A percentile compares a stretch with the other conserved stretches of the same genome.
phyloP scores from a whole-genome alignment of 345 rosid species.

The Erysimum cheiranthoides region DNA sequence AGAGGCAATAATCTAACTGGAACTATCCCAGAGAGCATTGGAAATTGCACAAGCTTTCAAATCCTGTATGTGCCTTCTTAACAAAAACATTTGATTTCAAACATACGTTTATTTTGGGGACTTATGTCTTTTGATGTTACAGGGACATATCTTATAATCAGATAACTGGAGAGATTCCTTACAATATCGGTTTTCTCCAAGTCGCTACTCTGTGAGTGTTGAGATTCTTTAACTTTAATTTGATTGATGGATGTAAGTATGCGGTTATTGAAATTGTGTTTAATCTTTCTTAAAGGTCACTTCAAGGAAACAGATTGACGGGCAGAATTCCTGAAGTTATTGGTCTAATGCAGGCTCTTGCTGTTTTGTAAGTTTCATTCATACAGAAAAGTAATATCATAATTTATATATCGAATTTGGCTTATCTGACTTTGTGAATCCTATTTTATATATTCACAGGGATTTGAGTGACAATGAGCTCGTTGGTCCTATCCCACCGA shows the following conservation, averaged over 20 bases:
- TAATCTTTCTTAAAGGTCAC: slow-evolving; percentile 58
- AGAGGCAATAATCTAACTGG: slow-evolving; percentile 90
- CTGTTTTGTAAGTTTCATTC: slow-evolving; percentile 75
- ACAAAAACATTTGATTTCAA: not conserved
- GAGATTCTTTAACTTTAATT: not conserved
- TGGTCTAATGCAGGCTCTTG: slow-evolving; percentile 98
- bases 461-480: slow-evolving; percentile 95
- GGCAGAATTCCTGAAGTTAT: slow-evolving; percentile 91
- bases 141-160: slow-evolving; percentile 94
- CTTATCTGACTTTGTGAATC: not conserved
- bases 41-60: slow-evolving; percentile 97
- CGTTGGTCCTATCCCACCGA: slow-evolving; percentile 83
- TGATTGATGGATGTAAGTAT: not conserved
- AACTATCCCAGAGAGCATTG: slow-evolving; percentile 80
- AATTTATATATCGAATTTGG: not conserved
- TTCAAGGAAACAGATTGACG: slow-evolving; percentile 79
- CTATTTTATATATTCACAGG: slow-evolving; percentile 44
- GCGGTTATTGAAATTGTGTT: not conserved
- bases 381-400: not conserved
- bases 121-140: not conserved
- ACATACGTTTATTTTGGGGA: not conserved
- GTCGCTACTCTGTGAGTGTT: slow-evolving; percentile 91
- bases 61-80: slow-evolving; percentile 64
- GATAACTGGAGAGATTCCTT: slow-evolving; percentile 88
- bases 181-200: slow-evolving; percentile 93